A percentile compares a stretch with the other conserved stretches of the same genome.
These are phyloP conservation scores for Starmerella bombi DNA, from an alignment of 805 yeast species.

Conservation along the genomic window DNA sequence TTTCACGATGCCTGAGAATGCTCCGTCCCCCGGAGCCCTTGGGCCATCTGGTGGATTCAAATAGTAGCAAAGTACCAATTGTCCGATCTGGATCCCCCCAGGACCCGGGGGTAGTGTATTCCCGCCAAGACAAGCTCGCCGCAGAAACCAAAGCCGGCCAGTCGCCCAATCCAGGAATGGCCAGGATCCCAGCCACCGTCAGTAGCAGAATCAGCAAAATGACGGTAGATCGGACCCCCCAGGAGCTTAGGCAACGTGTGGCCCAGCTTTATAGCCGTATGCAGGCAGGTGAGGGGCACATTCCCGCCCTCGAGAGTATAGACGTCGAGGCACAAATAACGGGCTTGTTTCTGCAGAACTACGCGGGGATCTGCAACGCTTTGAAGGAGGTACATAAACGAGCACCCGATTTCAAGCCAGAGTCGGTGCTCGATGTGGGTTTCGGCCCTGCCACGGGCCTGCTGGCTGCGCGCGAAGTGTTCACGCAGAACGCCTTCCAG, in stretches of 20 bases:
- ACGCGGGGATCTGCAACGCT: conserved; percentile 54
- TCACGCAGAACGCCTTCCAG: conserved; percentile 53
- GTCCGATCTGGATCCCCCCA: background rate
- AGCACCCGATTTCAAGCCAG: conserved; percentile 43
- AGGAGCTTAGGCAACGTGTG: conserved; percentile 46
- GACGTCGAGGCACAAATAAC: conserved; percentile 68
- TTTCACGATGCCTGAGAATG: background rate
- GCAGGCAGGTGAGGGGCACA: conserved; percentile 41
- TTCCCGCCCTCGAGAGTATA: conserved; percentile 28
- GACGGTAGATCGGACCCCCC: conserved; percentile 51
- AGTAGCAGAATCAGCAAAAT: conserved; percentile 49
- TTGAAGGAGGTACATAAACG: conserved; percentile 52
- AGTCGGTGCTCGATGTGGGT: conserved; percentile 61
- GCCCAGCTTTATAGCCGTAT: conserved; percentile 42
- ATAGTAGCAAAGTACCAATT: conserved; percentile 2
- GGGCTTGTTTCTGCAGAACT: conserved; percentile 67
- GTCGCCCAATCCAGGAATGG: conserved; percentile 36
- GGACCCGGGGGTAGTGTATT: too few relatives aligned
- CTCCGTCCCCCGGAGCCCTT: conserved; percentile 2
- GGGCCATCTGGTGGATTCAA: conserved; percentile 5
- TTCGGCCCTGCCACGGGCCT: conserved; percentile 90
- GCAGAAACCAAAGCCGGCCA: conserved; percentile 46
- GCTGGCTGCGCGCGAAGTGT: conserved; percentile 70
- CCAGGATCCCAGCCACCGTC: conserved; percentile 44
- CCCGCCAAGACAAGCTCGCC: conserved; percentile 33